phyloP scores from a whole-genome alignment of 2,329 filamentous ascomycete genomes.

The Penicillium sp. region DNA sequence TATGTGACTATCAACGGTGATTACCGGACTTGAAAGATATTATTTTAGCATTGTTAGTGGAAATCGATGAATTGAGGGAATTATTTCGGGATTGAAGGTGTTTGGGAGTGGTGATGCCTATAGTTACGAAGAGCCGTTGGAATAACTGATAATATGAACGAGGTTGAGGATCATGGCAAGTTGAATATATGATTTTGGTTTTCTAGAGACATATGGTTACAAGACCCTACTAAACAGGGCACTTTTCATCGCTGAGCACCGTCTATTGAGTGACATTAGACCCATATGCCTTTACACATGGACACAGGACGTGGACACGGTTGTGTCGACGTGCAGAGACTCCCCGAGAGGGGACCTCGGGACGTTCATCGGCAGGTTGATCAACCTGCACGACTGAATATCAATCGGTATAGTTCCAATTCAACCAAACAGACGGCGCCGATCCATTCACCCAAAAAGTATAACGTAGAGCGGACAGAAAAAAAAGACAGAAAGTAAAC shows the following conservation, averaged over 20 bases:
- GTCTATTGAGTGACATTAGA: conserved; percentile 1
- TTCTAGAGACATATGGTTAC: conserved; percentile 38
- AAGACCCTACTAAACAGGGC: conserved; percentile 26
- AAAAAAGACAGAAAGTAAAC: conserved; percentile 27
- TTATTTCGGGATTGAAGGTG: neutral
- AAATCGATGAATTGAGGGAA: neutral
- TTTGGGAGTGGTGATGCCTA: neutral
- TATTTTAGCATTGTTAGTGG: neutral
- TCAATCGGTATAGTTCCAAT: conserved; percentile 1
- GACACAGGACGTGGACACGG: neutral
- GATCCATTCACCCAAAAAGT: conserved; percentile 29
- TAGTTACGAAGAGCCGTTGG: neutral
- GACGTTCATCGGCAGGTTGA: neutral
- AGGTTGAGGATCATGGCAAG: conserved; percentile 11
- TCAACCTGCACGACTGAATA: conserved; percentile 4
- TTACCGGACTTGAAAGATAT: conserved; percentile 54
- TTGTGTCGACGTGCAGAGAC: neutral
- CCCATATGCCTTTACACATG: conserved; percentile 10
- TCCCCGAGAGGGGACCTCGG: neutral
- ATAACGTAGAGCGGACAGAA: conserved; percentile 20
- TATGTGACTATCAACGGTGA: conserved; percentile 69
- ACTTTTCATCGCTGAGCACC: conserved; percentile 29
- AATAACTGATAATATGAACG: neutral
- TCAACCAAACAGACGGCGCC: conserved; percentile 14
- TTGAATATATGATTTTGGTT: conserved; percentile 24